These are phyloP conservation scores for Aechmea fasciata DNA, from an alignment of 176 grass and related monocot genomes.

Conservation along the genomic window DNA sequence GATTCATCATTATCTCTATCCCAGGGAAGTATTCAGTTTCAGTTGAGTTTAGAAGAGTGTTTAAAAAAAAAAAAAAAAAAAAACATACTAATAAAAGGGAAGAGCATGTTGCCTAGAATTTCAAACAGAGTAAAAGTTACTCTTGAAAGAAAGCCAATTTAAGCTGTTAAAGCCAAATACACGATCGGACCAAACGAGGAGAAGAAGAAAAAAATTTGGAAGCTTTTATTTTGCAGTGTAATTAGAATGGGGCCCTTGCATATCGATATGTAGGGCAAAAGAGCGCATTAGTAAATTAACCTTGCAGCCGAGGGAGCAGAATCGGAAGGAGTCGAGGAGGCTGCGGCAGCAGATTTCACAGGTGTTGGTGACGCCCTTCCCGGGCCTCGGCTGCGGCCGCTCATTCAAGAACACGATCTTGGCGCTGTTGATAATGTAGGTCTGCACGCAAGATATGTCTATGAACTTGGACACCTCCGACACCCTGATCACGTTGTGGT, in stretches of 20 bases:
- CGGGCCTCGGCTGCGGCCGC: conserved; percentile 34
- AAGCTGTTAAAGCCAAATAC: too few relatives aligned
- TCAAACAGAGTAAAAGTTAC: too few relatives aligned
- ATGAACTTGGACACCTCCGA: conserved; percentile 49
- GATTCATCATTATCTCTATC: too few relatives aligned
- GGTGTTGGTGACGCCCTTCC: conserved; percentile 37
- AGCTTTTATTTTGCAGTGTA: too few relatives aligned
- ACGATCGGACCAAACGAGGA: too few relatives aligned
- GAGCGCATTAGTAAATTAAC: conserved; percentile 1
- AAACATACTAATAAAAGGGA: too few relatives aligned
- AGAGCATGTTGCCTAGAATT: too few relatives aligned
- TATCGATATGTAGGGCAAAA: not conserved
- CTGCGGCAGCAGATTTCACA: conserved; percentile 39
- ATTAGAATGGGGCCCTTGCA: too few relatives aligned
- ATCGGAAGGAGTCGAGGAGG: conserved; percentile 40
- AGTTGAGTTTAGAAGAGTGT: not conserved
- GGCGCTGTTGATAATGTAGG: conserved; percentile 50
- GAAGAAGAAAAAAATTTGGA: too few relatives aligned
- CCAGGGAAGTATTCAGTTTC: too few relatives aligned
- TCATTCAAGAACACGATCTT: conserved; percentile 49
- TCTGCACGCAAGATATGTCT: conserved; percentile 37
- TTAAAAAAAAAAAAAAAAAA: not conserved
- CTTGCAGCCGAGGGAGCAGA: conserved; percentile 55
- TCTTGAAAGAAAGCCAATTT: too few relatives aligned
- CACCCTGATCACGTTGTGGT: conserved; percentile 46